Conservation (phyloP, 371 early-diverging fungal genomes). For the Mortierella polycephala region DNA sequence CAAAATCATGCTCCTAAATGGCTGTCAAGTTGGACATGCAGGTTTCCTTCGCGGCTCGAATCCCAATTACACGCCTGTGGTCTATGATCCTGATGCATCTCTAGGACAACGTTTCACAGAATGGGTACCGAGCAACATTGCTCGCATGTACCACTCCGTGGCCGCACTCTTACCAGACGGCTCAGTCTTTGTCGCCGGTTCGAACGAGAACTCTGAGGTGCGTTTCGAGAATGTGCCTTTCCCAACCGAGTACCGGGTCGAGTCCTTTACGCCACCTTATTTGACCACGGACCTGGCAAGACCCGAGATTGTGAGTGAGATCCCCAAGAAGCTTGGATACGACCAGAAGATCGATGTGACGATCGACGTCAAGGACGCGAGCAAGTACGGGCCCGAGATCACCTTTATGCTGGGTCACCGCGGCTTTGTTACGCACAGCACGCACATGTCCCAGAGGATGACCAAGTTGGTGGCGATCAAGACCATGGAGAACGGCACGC, state of each 20-base stretch:
- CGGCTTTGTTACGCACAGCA: slow-evolving; percentile 74
- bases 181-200: slow-evolving; percentile 59
- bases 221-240: slow-evolving; percentile 36
- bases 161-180: slow-evolving; percentile 69
- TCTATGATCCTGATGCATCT: slow-evolving; percentile 64
- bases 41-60: slow-evolving; percentile 60
- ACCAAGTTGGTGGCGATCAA: slow-evolving; percentile 54
- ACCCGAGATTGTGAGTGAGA: slow-evolving; percentile 59
- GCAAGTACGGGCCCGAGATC: slow-evolving; percentile 26
- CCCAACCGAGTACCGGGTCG: slow-evolving; percentile 73
- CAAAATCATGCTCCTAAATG: slow-evolving; percentile 68
- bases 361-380: slow-evolving; percentile 45
- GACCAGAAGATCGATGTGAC: slow-evolving; percentile 54
- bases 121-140: slow-evolving; percentile 67
- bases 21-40: slow-evolving; percentile 69
- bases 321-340: slow-evolving; percentile 59
- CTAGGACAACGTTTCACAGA: slow-evolving; percentile 52
- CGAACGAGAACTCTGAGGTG: slow-evolving; percentile 49
- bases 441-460: slow-evolving; percentile 72
- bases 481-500: slow-evolving; percentile 48
- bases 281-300: slow-evolving; percentile 58
- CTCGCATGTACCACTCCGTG: slow-evolving; percentile 76
- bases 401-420: slow-evolving; percentile 53
- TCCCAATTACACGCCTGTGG: slow-evolving; percentile 67
- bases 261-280: slow-evolving; percentile 72